Evolutionary conservation across 306 rosid genomes (phyloP).

Genomic region (Castanospermum australe): DNA sequence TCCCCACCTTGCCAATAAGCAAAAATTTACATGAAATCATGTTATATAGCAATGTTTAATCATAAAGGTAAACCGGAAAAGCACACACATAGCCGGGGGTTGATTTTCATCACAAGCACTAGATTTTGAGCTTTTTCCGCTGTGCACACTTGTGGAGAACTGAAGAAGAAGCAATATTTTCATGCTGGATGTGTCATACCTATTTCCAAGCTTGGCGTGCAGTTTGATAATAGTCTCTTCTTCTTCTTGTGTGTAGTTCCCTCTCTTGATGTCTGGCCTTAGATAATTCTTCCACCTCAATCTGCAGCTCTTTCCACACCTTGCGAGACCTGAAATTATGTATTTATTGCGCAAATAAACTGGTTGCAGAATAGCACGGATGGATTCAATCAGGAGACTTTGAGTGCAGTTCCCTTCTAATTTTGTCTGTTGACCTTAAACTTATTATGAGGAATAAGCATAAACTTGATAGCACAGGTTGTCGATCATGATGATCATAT

Average conservation of each 20-base stretch:
- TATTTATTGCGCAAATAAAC: neutral
- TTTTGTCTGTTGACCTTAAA: neutral
- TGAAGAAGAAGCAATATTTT: too few relatives aligned
- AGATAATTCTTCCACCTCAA: slow-evolving; percentile 32
- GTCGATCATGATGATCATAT: neutral
- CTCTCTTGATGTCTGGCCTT: slow-evolving; percentile 24
- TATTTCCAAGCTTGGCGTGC: slow-evolving; percentile 9
- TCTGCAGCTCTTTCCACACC: slow-evolving; percentile 43
- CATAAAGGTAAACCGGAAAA: neutral
- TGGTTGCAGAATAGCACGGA: neutral
- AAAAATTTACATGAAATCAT: neutral
- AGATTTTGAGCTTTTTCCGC: neutral
- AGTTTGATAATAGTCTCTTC: slow-evolving; percentile 15
- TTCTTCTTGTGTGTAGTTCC: slow-evolving; percentile 10
- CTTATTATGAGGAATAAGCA: neutral
- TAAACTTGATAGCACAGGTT: neutral
- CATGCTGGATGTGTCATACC: neutral
- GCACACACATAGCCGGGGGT: neutral
- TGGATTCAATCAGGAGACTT: neutral
- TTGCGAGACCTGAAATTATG: slow-evolving; percentile 25
- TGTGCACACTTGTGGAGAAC: neutral
- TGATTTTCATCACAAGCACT: neutral
- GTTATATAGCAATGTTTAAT: neutral
- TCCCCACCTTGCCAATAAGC: too few relatives aligned
- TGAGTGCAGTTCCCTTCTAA: neutral